Base-by-base conservation (phyloP, 2,329 filamentous ascomycete species). In the Cordyceps cateniannulata region DNA sequence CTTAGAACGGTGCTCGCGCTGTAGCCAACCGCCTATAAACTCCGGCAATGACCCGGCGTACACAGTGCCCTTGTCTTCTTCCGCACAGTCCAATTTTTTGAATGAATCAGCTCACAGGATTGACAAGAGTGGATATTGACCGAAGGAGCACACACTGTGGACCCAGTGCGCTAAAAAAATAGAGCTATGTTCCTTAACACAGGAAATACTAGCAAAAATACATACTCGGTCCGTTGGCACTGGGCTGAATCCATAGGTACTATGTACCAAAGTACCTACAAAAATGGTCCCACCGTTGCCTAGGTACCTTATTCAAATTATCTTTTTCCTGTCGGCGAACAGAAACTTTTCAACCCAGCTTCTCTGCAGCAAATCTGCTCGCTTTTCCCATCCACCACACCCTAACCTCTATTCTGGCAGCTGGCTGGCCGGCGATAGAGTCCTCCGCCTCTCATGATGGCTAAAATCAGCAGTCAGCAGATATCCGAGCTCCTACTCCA, bases 401-500 rank as follows among this genome's bases (percentile, higher is more conserved):
- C 38, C 4, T 18, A 38, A 50, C 48, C 20, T 35, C 10, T 49
- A 59, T 49, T 65, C 53, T 51, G 20, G 25, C 55, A 64, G 50
- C 65, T 59, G 48, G 45, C 45, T 50, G 45, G 45, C 35, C 25
- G 51, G 47, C 12, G 16, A 51, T 38, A 52, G 47, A 59, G 25
- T 27, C 14, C 20, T 14, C 51, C 9, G 24, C 27, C 5, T 42
- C 25, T 12, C 32, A 35, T 45, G 35, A 71, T 72, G 70, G 66
- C 66, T 65, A 64, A 64, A 63, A 68, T 72, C 57, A 65, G 54
- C 53, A 69, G 67, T 65, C 65, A 65, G 65, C 67, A 70, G 27
- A 64, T 74, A 55, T 69, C 71, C 63, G 67, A 69, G 59, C 68
- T 74, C 25, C 66, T 73, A 55, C 69, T 66, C 44, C 65, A 72